Conservation (phyloP, 2,329 filamentous ascomycete genomes). For the Hypoxylon sp. region DNA sequence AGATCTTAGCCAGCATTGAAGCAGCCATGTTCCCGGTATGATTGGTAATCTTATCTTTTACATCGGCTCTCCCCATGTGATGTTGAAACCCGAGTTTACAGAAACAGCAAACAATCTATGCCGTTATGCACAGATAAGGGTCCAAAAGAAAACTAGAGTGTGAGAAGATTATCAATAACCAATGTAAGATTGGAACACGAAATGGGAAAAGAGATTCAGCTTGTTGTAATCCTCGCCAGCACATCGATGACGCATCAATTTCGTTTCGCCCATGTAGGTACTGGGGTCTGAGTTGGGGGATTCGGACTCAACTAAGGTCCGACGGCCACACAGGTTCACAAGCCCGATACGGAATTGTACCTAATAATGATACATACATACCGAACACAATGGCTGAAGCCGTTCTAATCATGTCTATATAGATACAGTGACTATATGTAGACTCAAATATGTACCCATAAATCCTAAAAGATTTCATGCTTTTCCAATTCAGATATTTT, state of each 20-base stretch:
- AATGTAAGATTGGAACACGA: not conserved
- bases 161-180: not conserved
- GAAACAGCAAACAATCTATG: not conserved
- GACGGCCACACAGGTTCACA: constrained; percentile 7
- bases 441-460: not conserved
- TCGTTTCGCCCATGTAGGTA: constrained; percentile 6
- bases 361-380: too few relatives aligned
- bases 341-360: not conserved
- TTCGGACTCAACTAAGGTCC: constrained; percentile 28
- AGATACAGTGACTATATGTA: not conserved
- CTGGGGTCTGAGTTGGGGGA: not conserved
- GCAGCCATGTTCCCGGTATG: not conserved
- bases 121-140: not conserved
- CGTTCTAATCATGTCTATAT: not conserved
- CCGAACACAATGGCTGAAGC: not conserved
- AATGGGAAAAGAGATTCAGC: constrained; percentile 5
- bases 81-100: not conserved
- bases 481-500: constrained; percentile 8
- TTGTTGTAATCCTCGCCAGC: constrained; percentile 30
- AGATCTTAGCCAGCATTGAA: constrained; percentile 15
- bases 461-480: not conserved
- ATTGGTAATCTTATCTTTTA: constrained; percentile 36
- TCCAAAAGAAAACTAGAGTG: not conserved
- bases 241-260: constrained; percentile 39
- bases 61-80: not conserved